Conservation (phyloP, 768 basidiomycete species). For the Leccinum longicurvipes region DNA sequence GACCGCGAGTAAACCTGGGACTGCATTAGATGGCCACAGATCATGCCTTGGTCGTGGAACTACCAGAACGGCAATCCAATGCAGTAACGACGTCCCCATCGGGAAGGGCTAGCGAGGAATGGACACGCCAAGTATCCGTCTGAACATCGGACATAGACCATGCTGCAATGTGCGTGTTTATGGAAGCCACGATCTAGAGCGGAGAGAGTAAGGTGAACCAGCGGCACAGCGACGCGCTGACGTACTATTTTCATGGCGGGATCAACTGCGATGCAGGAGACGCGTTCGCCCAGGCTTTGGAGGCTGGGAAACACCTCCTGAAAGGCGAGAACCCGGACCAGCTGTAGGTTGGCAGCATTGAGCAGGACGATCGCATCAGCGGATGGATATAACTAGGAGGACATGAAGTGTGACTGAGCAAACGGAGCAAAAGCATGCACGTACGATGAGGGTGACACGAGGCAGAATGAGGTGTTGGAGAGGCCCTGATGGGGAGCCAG, state of each 20-base stretch:
- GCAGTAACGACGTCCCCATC: conserved; percentile 53
- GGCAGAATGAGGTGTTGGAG: conserved; percentile 58
- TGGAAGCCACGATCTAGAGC: conserved; percentile 68
- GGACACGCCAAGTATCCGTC: conserved; percentile 69
- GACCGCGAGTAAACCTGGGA: conserved; percentile 70
- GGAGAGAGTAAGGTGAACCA: conserved; percentile 2
- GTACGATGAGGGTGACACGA: conserved; percentile 56
- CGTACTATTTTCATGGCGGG: conserved; percentile 78
- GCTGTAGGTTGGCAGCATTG: conserved; percentile 61
- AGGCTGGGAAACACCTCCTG: conserved; percentile 77
- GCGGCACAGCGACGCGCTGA: conserved; percentile 13
- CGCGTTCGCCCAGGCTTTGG: conserved; percentile 38
- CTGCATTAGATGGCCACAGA: conserved; percentile 24
- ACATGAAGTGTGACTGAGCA: background rate
- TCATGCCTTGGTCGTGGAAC: background rate
- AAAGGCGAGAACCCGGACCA: conserved; percentile 72
- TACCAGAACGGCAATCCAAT: conserved; percentile 76
- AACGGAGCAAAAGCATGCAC: conserved; percentile 23
- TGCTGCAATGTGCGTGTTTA: conserved; percentile 63
- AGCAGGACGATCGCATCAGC: conserved; percentile 68
- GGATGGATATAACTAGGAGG: conserved; percentile 63
- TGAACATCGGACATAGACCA: conserved; percentile 75
- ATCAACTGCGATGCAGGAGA: conserved; percentile 69
- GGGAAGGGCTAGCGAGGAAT: conserved; percentile 73
- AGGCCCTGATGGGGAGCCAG: conserved; percentile 50